Conservation (phyloP, 1,139 yeast species). For the Williopsis jadinii region DNA sequence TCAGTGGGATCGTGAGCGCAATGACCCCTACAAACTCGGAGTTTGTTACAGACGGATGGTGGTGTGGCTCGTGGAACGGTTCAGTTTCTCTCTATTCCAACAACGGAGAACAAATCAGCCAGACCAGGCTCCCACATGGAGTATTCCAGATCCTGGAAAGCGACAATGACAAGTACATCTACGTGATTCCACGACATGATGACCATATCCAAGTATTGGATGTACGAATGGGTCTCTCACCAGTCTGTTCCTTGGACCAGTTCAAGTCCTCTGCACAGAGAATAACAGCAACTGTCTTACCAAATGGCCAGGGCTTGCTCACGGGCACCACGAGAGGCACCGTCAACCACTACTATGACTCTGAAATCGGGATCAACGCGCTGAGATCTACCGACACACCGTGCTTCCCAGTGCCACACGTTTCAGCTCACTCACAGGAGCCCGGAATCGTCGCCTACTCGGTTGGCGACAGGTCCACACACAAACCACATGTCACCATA, state of each 20-base stretch:
- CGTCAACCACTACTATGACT: conserved; percentile 23
- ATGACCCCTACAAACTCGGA: conserved; percentile 8
- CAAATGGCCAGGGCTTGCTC: conserved; percentile 20
- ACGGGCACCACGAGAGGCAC: conserved; percentile 23
- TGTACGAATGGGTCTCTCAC: conserved; percentile 23
- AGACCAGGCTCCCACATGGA: conserved; percentile 16
- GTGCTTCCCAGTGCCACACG: conserved; percentile 10
- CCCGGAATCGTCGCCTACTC: conserved; percentile 15
- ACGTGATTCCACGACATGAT: conserved; percentile 21
- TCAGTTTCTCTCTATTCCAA: conserved; percentile 9
- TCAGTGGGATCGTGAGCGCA: conserved; percentile 14
- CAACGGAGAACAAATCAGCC: conserved; percentile 1
- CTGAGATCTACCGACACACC: background rate
- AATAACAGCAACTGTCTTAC: conserved; percentile 17
- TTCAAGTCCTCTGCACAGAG: conserved; percentile 21
- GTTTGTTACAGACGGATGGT: conserved; percentile 5
- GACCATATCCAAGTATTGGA: conserved; percentile 23
- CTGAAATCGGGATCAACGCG: conserved; percentile 21
- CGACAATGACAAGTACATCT: conserved; percentile 22
- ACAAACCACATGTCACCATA: conserved; percentile 7
- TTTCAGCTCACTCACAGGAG: conserved; percentile 19
- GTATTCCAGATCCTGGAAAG: conserved; percentile 26
- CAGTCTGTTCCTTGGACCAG: conserved; percentile 11
- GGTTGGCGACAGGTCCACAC: conserved; percentile 20
- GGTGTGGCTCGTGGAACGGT: conserved; percentile 15